phyloP scores from a whole-genome alignment of 768 basidiomycete species.

The Chalciporus sphaerocephalus region DNA sequence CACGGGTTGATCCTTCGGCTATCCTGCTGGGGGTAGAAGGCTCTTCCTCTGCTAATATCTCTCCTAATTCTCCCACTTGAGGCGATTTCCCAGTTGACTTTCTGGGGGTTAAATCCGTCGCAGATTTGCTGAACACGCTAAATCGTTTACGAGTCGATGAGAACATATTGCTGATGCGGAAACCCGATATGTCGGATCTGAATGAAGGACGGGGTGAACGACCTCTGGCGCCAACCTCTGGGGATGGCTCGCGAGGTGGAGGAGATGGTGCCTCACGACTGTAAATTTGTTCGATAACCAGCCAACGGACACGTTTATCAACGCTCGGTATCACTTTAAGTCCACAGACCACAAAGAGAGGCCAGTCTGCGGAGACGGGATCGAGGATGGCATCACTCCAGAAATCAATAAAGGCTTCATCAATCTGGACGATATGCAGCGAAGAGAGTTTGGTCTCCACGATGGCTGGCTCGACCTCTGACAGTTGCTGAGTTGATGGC shows the following conservation, averaged over 20 bases:
- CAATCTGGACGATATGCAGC: conserved; percentile 48
- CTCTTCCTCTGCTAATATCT: conserved; percentile 57
- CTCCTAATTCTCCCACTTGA: conserved; percentile 67
- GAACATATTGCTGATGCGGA: conserved; percentile 38
- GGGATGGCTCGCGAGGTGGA: conserved; percentile 21
- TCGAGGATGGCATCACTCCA: conserved; percentile 75
- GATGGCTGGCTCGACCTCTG: conserved; percentile 10
- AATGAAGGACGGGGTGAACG: conserved; percentile 44
- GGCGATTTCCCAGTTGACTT: conserved; percentile 34
- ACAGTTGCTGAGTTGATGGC: conserved; percentile 18
- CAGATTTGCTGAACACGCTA: conserved; percentile 47
- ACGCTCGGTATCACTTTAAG: conserved; percentile 40
- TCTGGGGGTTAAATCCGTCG: conserved; percentile 19
- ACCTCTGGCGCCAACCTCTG: conserved; percentile 21
- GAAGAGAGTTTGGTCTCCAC: conserved; percentile 39
- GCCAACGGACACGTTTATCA: conserved; percentile 47
- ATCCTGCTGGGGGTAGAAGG: conserved; percentile 1
- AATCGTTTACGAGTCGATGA: conserved; percentile 57
- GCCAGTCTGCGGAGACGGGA: conserved; percentile 61
- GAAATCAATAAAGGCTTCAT: conserved; percentile 81
- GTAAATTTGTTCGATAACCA: conserved; percentile 65
- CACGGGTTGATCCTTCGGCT: conserved; percentile 11
- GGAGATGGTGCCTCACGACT: conserved; percentile 35
- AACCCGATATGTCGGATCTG: conserved; percentile 40
- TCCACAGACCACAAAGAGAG: conserved; percentile 65